Evolutionary conservation across 1,284 basidiomycete species (phyloP).

Genomic region (Apiotrichum montevideense): DNA sequence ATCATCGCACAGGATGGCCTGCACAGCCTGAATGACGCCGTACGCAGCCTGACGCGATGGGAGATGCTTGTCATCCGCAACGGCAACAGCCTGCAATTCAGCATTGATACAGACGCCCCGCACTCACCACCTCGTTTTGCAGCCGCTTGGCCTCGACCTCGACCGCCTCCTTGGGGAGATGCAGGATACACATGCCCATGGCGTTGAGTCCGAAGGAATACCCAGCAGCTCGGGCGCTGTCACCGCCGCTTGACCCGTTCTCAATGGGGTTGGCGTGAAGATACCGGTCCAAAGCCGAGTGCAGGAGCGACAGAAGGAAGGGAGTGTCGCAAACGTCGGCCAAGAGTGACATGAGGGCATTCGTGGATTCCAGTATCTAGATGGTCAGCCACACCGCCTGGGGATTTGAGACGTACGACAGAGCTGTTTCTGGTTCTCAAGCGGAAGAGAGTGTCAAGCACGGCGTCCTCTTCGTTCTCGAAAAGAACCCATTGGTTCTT

Average conservation of each 20-base stretch:
- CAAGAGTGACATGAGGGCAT: constrained; percentile 35
- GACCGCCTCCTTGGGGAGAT: constrained; percentile 31
- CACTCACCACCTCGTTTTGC: constrained; percentile 26
- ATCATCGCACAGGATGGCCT: constrained; percentile 31
- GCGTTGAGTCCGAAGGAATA: constrained; percentile 35
- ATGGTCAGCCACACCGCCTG: not conserved
- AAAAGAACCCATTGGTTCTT: constrained; percentile 40
- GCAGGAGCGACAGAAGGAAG: constrained; percentile 29
- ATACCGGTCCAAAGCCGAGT: constrained; percentile 27
- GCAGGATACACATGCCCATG: constrained; percentile 38
- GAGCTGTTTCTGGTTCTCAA: constrained; percentile 23
- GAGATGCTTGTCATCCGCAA: constrained; percentile 10
- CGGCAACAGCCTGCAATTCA: constrained; percentile 16
- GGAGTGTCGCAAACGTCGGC: constrained; percentile 35
- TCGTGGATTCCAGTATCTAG: constrained; percentile 39
- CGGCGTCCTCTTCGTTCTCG: constrained; percentile 29
- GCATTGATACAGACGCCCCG: constrained; percentile 4
- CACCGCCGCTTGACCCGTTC: not conserved
- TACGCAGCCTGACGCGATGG: constrained; percentile 35
- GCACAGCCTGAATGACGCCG: constrained; percentile 35
- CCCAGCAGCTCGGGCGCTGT: constrained; percentile 19
- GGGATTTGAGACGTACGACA: constrained; percentile 20
- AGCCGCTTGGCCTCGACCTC: constrained; percentile 27
- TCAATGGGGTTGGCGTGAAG: constrained; percentile 9
- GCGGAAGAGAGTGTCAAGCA: constrained; percentile 34